Percentiles rank a stretch among this genome's conserved stretches.
Conservation (phyloP, 805 yeast genomes). For the Candida boidinii region DNA sequence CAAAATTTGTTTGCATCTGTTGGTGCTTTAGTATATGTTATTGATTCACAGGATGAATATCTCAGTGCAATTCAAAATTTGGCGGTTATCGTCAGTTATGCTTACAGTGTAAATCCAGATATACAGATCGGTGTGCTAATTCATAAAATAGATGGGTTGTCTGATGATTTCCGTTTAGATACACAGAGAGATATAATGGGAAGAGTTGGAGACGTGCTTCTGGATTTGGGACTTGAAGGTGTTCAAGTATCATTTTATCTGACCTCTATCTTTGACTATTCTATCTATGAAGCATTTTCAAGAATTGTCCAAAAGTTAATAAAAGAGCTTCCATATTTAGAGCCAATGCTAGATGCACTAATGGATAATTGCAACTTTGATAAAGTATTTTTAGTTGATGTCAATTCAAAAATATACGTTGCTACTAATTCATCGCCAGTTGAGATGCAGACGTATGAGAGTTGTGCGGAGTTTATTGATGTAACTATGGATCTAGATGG, state of each 20-base stretch:
- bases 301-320: constrained; percentile 87
- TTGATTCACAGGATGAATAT: constrained; percentile 94
- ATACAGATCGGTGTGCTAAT: constrained; percentile 88
- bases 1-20: constrained; percentile 70
- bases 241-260: constrained; percentile 86
- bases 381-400: constrained; percentile 86
- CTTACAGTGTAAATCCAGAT: constrained; percentile 72
- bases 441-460: constrained; percentile 91
- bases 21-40: constrained; percentile 89
- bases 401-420: constrained; percentile 86
- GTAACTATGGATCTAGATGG: constrained; percentile 85
- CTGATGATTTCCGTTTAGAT: constrained; percentile 89
- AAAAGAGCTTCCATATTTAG: constrained; percentile 80
- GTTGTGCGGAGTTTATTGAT: constrained; percentile 95
- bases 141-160: constrained; percentile 91
- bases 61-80: constrained; percentile 83
- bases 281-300: constrained; percentile 92
- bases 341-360: constrained; percentile 78
- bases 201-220: constrained; percentile 84
- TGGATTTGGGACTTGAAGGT: constrained; percentile 84
- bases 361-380: constrained; percentile 88
- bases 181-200: constrained; percentile 97
- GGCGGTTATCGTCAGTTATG: constrained; percentile 81
- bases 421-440: constrained; percentile 96
- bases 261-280: constrained; percentile 92